A percentile compares a stretch with the other conserved stretches of the same genome.
These are phyloP conservation scores for Ramichloridium luteum DNA, from an alignment of 2,329 filamentous ascomycete genomes.

Conservation along the genomic window DNA sequence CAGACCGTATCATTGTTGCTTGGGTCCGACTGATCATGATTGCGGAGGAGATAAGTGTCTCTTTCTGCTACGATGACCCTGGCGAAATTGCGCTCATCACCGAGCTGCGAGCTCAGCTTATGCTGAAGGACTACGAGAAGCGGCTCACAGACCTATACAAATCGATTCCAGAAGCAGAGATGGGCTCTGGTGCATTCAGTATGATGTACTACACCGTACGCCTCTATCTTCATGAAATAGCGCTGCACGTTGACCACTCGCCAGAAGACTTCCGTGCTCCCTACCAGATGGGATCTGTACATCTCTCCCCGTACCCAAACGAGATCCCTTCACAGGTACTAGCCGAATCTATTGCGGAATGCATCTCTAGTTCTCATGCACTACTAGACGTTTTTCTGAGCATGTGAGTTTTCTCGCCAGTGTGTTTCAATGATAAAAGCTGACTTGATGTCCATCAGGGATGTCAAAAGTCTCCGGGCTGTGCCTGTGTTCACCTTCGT, in stretches of 20 bases:
- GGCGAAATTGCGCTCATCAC: conserved; percentile 40
- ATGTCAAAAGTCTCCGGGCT: conserved; percentile 46
- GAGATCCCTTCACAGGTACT: conserved; percentile 42
- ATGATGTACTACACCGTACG: conserved; percentile 54
- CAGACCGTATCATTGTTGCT: conserved; percentile 47
- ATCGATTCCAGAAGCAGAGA: conserved; percentile 31
- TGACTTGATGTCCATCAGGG: conserved; percentile 16
- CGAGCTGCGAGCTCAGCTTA: conserved; percentile 52
- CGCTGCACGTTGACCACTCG: conserved; percentile 52
- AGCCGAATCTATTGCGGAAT: conserved; percentile 54
- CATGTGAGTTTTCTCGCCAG: conserved; percentile 27
- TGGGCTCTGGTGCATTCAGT: conserved; percentile 42
- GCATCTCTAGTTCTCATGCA: conserved; percentile 52
- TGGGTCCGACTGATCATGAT: conserved; percentile 49
- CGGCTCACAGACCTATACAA: conserved; percentile 49
- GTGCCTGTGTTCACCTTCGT: conserved; percentile 61
- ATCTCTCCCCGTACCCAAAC: conserved; percentile 25
- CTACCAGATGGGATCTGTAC: conserved; percentile 35
- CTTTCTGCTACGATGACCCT: conserved; percentile 57
- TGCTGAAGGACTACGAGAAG: conserved; percentile 52
- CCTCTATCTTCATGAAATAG: conserved; percentile 66
- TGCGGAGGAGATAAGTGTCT: conserved; percentile 54
- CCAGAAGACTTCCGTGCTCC: conserved; percentile 40
- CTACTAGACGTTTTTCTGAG: conserved; percentile 53
- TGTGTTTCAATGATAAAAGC: neutral